phyloP scores from a whole-genome alignment of 2,329 filamentous ascomycete genomes.

The Ceratocystis cubensis region DNA sequence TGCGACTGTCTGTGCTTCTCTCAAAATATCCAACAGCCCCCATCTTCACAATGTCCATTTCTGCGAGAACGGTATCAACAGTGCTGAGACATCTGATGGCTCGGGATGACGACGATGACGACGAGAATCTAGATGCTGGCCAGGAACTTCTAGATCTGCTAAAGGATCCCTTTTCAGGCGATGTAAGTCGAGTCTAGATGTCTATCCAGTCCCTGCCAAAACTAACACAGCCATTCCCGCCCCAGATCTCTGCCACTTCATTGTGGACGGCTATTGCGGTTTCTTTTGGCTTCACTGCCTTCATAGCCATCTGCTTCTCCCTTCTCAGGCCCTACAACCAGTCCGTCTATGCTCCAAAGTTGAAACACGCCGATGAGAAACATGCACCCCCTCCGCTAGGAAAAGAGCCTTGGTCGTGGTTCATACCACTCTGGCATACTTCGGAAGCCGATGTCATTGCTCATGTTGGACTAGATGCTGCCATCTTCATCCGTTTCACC shows the following conservation, averaged over 20 bases:
- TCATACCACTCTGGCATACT: constrained; percentile 63
- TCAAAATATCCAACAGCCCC: background rate
- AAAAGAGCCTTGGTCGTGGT: constrained; percentile 80
- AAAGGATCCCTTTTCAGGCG: constrained; percentile 38
- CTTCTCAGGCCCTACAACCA: constrained; percentile 82
- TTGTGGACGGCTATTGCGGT: constrained; percentile 69
- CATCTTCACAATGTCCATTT: background rate
- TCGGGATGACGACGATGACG: constrained; percentile 7
- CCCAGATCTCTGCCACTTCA: constrained; percentile 34
- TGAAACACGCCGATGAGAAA: constrained; percentile 83
- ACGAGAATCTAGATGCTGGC: constrained; percentile 27
- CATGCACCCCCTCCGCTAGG: constrained; percentile 78
- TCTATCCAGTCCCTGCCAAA: background rate
- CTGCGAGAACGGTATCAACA: background rate
- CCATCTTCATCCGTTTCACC: constrained; percentile 76
- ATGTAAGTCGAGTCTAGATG: constrained; percentile 29
- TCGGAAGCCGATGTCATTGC: constrained; percentile 65
- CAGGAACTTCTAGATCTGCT: constrained; percentile 38
- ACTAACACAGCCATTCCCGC: constrained; percentile 13
- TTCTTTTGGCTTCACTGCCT: constrained; percentile 60
- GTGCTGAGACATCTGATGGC: constrained; percentile 11
- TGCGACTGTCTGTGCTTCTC: background rate
- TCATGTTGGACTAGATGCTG: constrained; percentile 82
- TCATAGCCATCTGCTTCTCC: constrained; percentile 72
- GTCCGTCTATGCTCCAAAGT: constrained; percentile 84